Evolutionary conservation across 805 yeast genomes (phyloP).

Genomic region (Ogataea henricii): DNA sequence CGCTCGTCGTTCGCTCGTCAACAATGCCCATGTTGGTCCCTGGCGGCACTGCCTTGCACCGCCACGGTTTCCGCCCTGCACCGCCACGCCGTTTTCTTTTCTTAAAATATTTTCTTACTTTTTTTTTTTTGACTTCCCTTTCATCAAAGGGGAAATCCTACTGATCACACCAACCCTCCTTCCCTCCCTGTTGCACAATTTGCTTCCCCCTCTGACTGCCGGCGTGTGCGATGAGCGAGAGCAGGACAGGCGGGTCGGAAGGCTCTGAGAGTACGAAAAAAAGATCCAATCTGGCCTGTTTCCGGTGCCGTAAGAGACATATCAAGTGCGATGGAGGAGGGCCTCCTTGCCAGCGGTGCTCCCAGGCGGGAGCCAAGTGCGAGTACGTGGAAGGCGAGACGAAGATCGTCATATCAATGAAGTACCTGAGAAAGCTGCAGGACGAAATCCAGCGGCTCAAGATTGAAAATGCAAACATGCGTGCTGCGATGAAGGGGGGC

Average conservation of each 20-base stretch:
- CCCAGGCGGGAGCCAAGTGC: conserved; percentile 55
- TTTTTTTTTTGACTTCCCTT: not conserved
- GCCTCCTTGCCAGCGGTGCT: conserved; percentile 68
- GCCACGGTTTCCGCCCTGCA: too few species aligned
- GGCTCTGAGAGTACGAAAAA: conserved; percentile 15
- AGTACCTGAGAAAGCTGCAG: conserved; percentile 65
- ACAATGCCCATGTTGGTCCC: too few species aligned
- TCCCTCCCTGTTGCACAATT: too few species aligned
- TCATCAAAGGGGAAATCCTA: too few species aligned
- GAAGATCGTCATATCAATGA: conserved; percentile 72
- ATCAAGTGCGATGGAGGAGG: conserved; percentile 74
- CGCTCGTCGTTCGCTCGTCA: too few species aligned
- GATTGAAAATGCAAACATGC: conserved; percentile 61
- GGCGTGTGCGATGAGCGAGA: not conserved
- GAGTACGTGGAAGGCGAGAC: conserved; percentile 73
- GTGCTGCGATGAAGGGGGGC: conserved; percentile 40
- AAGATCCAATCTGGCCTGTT: conserved; percentile 45
- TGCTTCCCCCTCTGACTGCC: not conserved
- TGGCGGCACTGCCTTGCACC: too few species aligned
- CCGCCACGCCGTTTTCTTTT: too few species aligned
- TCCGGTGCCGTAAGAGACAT: conserved; percentile 70
- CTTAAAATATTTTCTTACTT: too few species aligned
- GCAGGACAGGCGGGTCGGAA: not conserved
- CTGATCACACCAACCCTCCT: too few species aligned
- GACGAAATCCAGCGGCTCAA: conserved; percentile 66